Evolutionary conservation across 2,329 filamentous ascomycete genomes (phyloP).

Genomic region (Bisporella sp.): DNA sequence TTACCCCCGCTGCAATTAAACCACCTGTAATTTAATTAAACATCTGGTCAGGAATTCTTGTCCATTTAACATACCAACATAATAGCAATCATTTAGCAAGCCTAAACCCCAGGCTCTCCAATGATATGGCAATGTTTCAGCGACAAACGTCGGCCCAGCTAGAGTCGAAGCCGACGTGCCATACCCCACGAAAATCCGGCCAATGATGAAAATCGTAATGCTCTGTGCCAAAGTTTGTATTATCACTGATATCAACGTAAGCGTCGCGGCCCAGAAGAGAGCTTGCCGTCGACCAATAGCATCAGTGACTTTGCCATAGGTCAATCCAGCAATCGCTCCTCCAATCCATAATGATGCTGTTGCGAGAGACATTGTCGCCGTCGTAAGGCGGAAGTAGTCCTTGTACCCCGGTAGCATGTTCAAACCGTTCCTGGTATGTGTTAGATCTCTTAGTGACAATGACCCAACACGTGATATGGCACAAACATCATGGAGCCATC

Average conservation of each 20-base stretch:
- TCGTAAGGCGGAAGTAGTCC: conserved; percentile 47
- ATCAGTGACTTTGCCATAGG: conserved; percentile 33
- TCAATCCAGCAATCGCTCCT: conserved; percentile 54
- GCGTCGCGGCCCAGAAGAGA: conserved; percentile 17
- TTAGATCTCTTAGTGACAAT: neutral
- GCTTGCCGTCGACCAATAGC: conserved; percentile 28
- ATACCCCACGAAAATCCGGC: conserved; percentile 16
- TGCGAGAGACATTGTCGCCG: conserved; percentile 45
- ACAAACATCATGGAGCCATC: conserved; percentile 16
- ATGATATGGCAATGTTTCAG: neutral
- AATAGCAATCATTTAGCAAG: neutral
- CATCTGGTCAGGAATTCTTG: neutral
- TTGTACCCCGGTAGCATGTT: conserved; percentile 50
- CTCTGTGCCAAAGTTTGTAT: conserved; percentile 20
- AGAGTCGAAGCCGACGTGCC: conserved; percentile 21
- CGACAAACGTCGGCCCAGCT: conserved; percentile 35
- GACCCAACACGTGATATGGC: neutral
- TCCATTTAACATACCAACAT: neutral
- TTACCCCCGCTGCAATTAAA: too few species aligned
- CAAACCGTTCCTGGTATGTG: conserved; percentile 36
- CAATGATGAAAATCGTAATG: conserved; percentile 20
- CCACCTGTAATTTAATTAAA: neutral
- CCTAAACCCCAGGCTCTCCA: neutral
- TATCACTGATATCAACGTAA: conserved; percentile 19
- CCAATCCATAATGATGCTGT: conserved; percentile 50